Evolutionary conservation across 2,329 filamentous ascomycete genomes (phyloP), one percentile per base, ranked within the genome.

Genomic region (Aspergillus ruber): DNA sequence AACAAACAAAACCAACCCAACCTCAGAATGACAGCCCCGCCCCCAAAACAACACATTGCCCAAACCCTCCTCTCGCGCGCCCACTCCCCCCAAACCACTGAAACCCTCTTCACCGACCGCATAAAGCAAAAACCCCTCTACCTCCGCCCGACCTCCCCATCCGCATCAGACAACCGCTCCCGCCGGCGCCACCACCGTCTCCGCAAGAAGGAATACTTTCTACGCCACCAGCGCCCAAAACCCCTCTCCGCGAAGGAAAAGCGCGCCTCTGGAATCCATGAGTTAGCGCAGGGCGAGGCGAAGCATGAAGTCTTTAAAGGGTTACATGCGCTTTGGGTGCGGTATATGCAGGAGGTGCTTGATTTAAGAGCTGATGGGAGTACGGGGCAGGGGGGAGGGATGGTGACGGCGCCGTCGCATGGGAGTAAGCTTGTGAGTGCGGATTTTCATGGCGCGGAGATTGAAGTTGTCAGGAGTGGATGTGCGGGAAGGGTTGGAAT

Each of bases 371-470:
- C 56, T 25, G 54, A 39, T 6, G 36, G 36, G 10, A 18, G 36
- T 15, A 35, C 33, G 15, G 15, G 57, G 3, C 17, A 47, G 53
- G 56, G 48, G 48, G 51, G 48, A 52, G 40, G 54, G 32, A 36
- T 44, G 42, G 78, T 84, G 2, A 86, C 84, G 4, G 85, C 86
- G 4, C 51, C 61, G 33, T 60, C 60, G 38, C 68, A 71, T 53
- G 73, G 73, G 17, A 66, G 63, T 45, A 86, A 93, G 67, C 72
- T 98, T 29, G 83, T 81, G 40, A 88, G 85, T 48, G 91, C 90
- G 1, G 93, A 98, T 69, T 91, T 90, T 60, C 90, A 97, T 65
- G 93, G 93, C 1, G 90, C 91, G 13, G 74, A 83, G 56, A 67
- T 96, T 17, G 83, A 90, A 70, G 88, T 97, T 18, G 86, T 91